Percentiles rank a stretch among this genome's conserved stretches.
Evolutionary conservation across 768 basidiomycete species (phyloP).

Genomic region (Suillus luteus): DNA sequence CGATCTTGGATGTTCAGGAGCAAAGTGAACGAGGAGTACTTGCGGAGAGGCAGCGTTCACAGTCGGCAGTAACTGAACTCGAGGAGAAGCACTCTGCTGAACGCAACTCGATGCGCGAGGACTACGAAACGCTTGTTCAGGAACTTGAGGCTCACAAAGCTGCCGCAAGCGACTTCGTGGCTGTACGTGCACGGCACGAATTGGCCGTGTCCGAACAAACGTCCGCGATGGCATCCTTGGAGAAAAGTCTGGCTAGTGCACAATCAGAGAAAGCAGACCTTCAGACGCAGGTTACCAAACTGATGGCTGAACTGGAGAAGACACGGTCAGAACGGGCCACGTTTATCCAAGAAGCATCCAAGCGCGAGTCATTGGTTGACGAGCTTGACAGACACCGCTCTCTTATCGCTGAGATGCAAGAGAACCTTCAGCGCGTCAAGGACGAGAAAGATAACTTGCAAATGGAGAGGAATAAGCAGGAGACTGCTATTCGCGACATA

Average conservation of each 20-base stretch:
- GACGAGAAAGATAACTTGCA: slow-evolving; percentile 82
- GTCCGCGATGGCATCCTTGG: slow-evolving; percentile 44
- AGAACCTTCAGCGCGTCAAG: slow-evolving; percentile 74
- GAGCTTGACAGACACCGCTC: slow-evolving; percentile 81
- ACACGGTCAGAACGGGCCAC: slow-evolving; percentile 60
- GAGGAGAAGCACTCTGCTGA: slow-evolving; percentile 25
- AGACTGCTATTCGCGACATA: slow-evolving; percentile 71
- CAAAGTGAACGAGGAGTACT: slow-evolving; percentile 24
- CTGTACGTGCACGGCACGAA: slow-evolving; percentile 46
- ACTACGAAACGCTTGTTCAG: slow-evolving; percentile 51
- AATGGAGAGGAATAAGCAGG: slow-evolving; percentile 69
- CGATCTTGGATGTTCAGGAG: slow-evolving; percentile 31
- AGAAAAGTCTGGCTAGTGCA: slow-evolving; percentile 48
- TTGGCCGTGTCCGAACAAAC: slow-evolving; percentile 53
- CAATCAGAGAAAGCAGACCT: slow-evolving; percentile 47
- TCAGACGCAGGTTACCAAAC: slow-evolving; percentile 41
- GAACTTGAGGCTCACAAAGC: slow-evolving; percentile 54
- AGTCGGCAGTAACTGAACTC: slow-evolving; percentile 21
- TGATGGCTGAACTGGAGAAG: slow-evolving; percentile 60
- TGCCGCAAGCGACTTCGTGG: slow-evolving; percentile 42
- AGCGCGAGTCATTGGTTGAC: slow-evolving; percentile 68
- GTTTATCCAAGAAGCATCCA: slow-evolving; percentile 71
- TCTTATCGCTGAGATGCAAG: slow-evolving; percentile 74
- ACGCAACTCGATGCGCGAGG: slow-evolving; percentile 39
- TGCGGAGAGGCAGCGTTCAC: slow-evolving; percentile 30